These are phyloP conservation scores for Coemansia sp. DNA, from an alignment of 192 early-diverging fungal genomes.

Conservation along the genomic window DNA sequence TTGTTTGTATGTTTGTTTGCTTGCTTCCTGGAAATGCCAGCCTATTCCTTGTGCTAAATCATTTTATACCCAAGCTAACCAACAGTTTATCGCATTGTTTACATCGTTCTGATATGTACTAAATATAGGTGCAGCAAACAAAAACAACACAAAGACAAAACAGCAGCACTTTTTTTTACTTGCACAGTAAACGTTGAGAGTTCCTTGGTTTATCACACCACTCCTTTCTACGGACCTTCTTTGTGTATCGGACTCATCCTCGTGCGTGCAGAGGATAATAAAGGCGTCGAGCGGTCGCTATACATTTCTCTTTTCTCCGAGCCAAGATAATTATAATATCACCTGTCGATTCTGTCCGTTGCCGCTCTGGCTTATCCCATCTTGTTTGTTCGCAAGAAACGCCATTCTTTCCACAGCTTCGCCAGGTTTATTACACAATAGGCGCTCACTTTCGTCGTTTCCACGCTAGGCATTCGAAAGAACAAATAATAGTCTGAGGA, in stretches of 20 bases:
- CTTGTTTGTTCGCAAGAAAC: not conserved
- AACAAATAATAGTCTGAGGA: not conserved
- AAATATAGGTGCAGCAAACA: slow-evolving; percentile 3
- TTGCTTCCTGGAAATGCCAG: not conserved
- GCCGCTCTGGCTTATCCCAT: not conserved
- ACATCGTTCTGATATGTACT: not conserved
- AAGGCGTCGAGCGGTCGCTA: not conserved
- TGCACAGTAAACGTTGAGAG: not conserved
- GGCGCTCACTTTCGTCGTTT: not conserved
- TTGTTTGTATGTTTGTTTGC: not conserved
- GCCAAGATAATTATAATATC: not conserved
- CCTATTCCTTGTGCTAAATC: not conserved
- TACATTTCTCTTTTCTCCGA: not conserved
- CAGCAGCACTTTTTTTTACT: not conserved
- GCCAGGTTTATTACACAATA: slow-evolving; percentile 2
- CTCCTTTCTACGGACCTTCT: not conserved
- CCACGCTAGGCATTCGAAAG: not conserved
- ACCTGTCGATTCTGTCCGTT: not conserved
- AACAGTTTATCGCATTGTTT: slow-evolving; percentile 8
- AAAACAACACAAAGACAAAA: not conserved
- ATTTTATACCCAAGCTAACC: not conserved
- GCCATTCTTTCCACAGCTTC: not conserved
- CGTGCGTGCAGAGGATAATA: not conserved
- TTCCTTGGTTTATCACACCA: not conserved
- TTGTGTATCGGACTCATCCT: not conserved